These are phyloP conservation scores for Grosmannia penicillata DNA, from an alignment of 2,329 filamentous ascomycete genomes.

Conservation along the genomic window DNA sequence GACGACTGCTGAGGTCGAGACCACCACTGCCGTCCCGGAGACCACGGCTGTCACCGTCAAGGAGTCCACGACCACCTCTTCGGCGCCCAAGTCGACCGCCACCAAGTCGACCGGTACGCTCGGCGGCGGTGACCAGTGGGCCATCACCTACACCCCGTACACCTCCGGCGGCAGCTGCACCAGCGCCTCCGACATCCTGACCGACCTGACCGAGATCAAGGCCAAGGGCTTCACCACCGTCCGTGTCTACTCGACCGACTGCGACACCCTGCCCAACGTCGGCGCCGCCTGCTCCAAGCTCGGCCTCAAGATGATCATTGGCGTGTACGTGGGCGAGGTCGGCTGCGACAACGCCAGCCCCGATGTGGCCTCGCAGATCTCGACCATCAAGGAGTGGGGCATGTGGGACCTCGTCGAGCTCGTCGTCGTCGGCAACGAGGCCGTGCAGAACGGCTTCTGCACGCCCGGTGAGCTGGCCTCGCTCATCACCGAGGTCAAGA, in stretches of 20 bases:
- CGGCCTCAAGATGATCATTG: slow-evolving; percentile 68
- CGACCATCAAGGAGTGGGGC: slow-evolving; percentile 55
- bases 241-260: slow-evolving; percentile 89
- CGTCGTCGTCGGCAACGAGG: slow-evolving; percentile 83
- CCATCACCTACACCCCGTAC: slow-evolving; percentile 73
- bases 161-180: slow-evolving; percentile 48
- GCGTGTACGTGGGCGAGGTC: slow-evolving; percentile 65
- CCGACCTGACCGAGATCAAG: slow-evolving; percentile 50
- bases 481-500: slow-evolving; percentile 56
- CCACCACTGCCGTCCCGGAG: slow-evolving; percentile 13
- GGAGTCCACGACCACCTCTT: slow-evolving; percentile 16
- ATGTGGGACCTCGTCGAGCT: slow-evolving; percentile 65
- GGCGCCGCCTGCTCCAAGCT: slow-evolving; percentile 50
- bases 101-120: slow-evolving; percentile 8
- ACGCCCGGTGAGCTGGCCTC: slow-evolving; percentile 46
- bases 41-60: slow-evolving; percentile 13
- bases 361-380: slow-evolving; percentile 58
- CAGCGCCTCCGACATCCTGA: slow-evolving; percentile 36
- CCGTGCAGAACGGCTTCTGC: slow-evolving; percentile 61
- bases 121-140: slow-evolving; percentile 43
- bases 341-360: slow-evolving; percentile 41
- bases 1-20: slow-evolving; percentile 13
- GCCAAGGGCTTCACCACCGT: slow-evolving; percentile 51
- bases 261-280: slow-evolving; percentile 63
- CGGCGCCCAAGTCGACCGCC: slow-evolving; percentile 8